Evolutionary conservation across 768 basidiomycete species (phyloP).

Genomic region (Baorangia bicolor): DNA sequence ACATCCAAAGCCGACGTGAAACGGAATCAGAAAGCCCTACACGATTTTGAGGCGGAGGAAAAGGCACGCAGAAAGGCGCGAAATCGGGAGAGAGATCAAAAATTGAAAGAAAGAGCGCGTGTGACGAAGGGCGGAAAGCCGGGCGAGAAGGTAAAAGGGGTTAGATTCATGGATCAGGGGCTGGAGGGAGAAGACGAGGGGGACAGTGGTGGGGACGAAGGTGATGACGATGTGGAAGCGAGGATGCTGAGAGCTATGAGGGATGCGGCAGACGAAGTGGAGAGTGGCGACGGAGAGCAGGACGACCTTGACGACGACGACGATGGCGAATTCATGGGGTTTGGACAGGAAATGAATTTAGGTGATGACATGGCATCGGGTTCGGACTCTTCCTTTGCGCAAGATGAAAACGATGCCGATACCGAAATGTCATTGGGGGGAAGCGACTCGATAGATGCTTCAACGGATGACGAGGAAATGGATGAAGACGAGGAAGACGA

Average conservation of each 20-base stretch:
- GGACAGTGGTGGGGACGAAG: conserved; percentile 28
- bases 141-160: conserved; percentile 15
- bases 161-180: conserved; percentile 6
- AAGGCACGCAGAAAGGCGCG: conserved; percentile 42
- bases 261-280: conserved; percentile 26
- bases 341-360: conserved; percentile 6
- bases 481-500: conserved; percentile 12
- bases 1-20: conserved; percentile 44
- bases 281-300: conserved; percentile 16
- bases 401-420: conserved; percentile 15
- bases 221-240: conserved; percentile 23
- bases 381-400: conserved; percentile 15
- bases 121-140: conserved; percentile 12
- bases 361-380: conserved; percentile 9
- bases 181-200: conserved; percentile 20
- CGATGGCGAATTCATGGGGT: conserved; percentile 13
- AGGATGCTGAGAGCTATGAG: conserved; percentile 32
- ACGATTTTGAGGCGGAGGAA: conserved; percentile 37
- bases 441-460: conserved; percentile 9
- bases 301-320: conserved; percentile 24
- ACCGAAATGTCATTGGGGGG: conserved; percentile 12
- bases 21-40: conserved; percentile 37
- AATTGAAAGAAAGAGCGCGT: conserved; percentile 48
- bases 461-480: conserved; percentile 21
- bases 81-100: conserved; percentile 49